phyloP scores from a whole-genome alignment of 2,329 filamentous ascomycete genomes.

The Fusarium scirpi region DNA sequence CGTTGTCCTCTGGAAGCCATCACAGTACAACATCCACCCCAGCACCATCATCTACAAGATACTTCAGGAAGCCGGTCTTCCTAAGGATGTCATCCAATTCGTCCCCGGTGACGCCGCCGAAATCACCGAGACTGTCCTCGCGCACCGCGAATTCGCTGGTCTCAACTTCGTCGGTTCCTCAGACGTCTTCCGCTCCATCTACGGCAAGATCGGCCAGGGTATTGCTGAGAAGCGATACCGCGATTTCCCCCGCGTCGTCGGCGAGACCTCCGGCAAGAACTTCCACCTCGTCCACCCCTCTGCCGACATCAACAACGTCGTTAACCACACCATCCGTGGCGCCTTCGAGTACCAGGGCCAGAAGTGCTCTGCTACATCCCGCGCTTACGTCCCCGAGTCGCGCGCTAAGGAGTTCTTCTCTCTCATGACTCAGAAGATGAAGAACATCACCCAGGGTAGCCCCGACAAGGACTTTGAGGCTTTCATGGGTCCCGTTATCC shows the following conservation, averaged over 20 bases:
- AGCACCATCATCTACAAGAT: slow-evolving; percentile 93
- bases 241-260: slow-evolving; percentile 88
- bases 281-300: slow-evolving; percentile 85
- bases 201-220: slow-evolving; percentile 84
- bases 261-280: slow-evolving; percentile 94
- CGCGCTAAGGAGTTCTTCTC: slow-evolving; percentile 77
- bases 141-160: slow-evolving; percentile 84
- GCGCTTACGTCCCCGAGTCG: slow-evolving; percentile 82
- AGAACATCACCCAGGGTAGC: slow-evolving; percentile 76
- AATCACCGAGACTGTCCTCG: slow-evolving; percentile 81
- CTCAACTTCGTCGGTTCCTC: slow-evolving; percentile 96
- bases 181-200: slow-evolving; percentile 87
- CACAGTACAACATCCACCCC: slow-evolving; percentile 83
- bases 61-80: slow-evolving; percentile 89
- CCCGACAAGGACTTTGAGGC: slow-evolving; percentile 74
- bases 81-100: slow-evolving; percentile 90
- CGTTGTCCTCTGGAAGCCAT: slow-evolving; percentile 96
- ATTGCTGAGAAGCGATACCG: slow-evolving; percentile 84
- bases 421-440: slow-evolving; percentile 73
- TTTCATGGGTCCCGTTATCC: slow-evolving; percentile 90
- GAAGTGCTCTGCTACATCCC: slow-evolving; percentile 88
- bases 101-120: slow-evolving; percentile 87
- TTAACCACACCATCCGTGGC: slow-evolving; percentile 84
- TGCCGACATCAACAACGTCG: slow-evolving; percentile 82
- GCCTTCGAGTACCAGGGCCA: slow-evolving; percentile 93